Evolutionary conservation across 306 rosid species (phyloP).

Genomic region (Fagus crenata): DNA sequence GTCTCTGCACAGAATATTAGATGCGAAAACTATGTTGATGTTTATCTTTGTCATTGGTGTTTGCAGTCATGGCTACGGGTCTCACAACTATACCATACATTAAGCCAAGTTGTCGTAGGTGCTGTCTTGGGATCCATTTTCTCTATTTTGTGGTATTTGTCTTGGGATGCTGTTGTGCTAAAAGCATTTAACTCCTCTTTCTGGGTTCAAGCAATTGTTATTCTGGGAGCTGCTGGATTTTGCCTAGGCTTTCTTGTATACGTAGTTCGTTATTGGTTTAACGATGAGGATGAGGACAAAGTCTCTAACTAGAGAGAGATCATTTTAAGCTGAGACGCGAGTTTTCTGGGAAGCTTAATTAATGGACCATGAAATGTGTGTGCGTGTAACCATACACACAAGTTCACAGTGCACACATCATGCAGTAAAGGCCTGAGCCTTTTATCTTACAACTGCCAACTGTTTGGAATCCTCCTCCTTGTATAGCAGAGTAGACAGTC

Average conservation of each 20-base stretch:
- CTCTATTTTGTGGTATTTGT: conserved; percentile 61
- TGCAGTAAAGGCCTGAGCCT: neutral
- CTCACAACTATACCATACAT: conserved; percentile 69
- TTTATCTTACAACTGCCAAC: too few relatives aligned
- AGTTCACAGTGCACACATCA: neutral
- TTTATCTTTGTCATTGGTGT: conserved; percentile 8
- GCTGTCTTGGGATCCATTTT: conserved; percentile 57
- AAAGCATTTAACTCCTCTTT: conserved; percentile 52
- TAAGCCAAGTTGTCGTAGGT: conserved; percentile 77
- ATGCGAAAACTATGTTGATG: conserved; percentile 20
- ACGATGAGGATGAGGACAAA: conserved; percentile 43
- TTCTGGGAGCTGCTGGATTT: conserved; percentile 53
- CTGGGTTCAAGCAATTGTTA: conserved; percentile 56
- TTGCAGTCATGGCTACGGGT: conserved; percentile 85
- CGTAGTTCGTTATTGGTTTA: conserved; percentile 60
- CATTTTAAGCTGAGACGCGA: neutral
- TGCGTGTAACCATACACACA: neutral
- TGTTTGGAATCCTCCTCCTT: neutral
- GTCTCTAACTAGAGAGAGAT: conserved; percentile 8
- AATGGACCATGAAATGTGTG: neutral
- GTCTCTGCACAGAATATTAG: neutral
- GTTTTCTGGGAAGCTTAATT: neutral
- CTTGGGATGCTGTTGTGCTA: conserved; percentile 56
- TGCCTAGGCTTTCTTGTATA: conserved; percentile 56
- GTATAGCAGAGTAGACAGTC: neutral